Evolutionary conservation across 2,329 filamentous ascomycete genomes (phyloP).

Genomic region (Lachnellula cervina): DNA sequence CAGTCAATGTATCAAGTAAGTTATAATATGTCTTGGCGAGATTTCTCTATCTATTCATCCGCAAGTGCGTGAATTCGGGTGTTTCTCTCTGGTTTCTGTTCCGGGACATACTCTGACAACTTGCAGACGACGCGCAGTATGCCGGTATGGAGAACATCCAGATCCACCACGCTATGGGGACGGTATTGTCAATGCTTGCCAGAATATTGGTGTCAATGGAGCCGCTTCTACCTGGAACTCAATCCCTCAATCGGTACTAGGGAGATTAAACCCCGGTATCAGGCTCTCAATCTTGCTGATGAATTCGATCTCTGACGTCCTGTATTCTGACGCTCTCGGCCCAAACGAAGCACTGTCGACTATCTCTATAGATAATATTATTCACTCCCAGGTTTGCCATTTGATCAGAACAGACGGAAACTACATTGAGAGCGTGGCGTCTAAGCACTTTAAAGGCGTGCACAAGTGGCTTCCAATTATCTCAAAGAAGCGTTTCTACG

Average conservation of each 20-base stretch:
- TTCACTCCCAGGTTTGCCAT: slow-evolving; percentile 15
- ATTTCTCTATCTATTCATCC: too few species aligned
- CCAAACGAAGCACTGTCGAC: background rate
- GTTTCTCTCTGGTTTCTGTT: too few species aligned
- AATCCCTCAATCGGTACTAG: slow-evolving; percentile 9
- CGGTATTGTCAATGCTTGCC: slow-evolving; percentile 4
- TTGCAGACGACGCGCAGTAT: slow-evolving; percentile 15
- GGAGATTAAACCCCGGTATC: slow-evolving; percentile 11
- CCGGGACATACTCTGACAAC: background rate
- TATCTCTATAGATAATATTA: slow-evolving; percentile 9
- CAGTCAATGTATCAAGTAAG: slow-evolving; percentile 20
- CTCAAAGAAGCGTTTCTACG: slow-evolving; percentile 18
- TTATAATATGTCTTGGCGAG: background rate
- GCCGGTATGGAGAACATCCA: slow-evolving; percentile 16
- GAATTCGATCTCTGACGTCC: slow-evolving; percentile 19
- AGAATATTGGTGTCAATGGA: background rate
- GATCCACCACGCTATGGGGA: slow-evolving; percentile 11
- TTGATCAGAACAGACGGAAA: slow-evolving; percentile 16
- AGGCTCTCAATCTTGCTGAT: slow-evolving; percentile 17
- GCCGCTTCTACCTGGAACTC: slow-evolving; percentile 13
- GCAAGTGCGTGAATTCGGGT: too few species aligned
- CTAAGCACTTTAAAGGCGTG: slow-evolving; percentile 17
- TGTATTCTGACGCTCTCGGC: slow-evolving; percentile 8
- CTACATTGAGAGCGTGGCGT: slow-evolving; percentile 15
- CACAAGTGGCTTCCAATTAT: slow-evolving; percentile 22